phyloP scores from a whole-genome alignment of 176 grass and related monocot genomes.

The Eremochloa ophiuroides region DNA sequence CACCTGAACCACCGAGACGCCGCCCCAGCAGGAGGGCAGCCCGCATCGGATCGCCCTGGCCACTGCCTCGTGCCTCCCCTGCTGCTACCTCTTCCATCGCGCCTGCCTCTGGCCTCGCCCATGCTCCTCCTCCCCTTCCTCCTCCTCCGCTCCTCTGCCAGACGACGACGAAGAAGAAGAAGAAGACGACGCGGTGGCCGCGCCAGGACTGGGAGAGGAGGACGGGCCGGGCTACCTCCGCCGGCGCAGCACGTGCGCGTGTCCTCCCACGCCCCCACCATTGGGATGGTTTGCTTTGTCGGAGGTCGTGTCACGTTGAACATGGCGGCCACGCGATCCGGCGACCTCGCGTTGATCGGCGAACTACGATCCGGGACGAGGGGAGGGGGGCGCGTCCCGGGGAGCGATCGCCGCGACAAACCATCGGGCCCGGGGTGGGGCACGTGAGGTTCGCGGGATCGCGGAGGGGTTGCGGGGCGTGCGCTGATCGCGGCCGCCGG shows the following conservation, averaged over 20 bases:
- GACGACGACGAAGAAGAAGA: constrained; percentile 4
- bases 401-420: no score
- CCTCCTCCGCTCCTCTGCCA: not conserved
- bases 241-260: constrained; percentile 11
- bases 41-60: constrained; percentile 27
- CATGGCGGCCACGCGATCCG: no score
- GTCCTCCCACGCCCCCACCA: constrained; percentile 9
- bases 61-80: constrained; percentile 12
- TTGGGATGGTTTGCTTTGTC: no score
- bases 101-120: not conserved
- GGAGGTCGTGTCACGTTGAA: no score
- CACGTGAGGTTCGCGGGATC: no score
- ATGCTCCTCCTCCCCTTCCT: not conserved
- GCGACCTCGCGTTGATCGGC: no score
- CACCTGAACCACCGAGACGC: constrained; percentile 17
- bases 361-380: no score
- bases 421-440: no score
- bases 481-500: no score
- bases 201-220: constrained; percentile 1
- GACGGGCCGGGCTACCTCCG: not conserved
- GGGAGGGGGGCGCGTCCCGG: no score
- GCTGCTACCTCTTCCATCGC: constrained; percentile 14
- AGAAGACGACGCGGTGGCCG: not conserved
- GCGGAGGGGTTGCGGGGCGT: no score
- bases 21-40: constrained; percentile 42